Base-by-base conservation (phyloP, 768 basidiomycete genomes). In the Clavulina sp. region DNA sequence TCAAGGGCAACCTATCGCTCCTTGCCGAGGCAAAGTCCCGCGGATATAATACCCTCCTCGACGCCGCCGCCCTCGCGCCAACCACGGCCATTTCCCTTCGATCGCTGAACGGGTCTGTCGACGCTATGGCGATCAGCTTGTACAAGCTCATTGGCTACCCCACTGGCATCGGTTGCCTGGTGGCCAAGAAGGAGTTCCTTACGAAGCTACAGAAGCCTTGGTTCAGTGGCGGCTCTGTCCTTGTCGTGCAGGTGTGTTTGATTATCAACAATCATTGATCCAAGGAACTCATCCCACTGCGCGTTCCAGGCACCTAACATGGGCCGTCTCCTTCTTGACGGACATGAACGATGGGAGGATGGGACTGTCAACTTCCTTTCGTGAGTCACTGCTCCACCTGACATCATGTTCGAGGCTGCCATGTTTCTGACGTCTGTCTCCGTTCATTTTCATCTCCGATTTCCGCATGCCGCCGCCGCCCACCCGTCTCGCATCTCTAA, bases 111-210 rank as follows among this genome's bases (percentile, higher is more conserved):
- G 49, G 71, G 70, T 29, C 78, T 3, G 79, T 85, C 7, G 86
- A 89, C 62, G 85, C 84, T 1, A 77, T 86, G 73, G 84, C 78
- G 0, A 60, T 89, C 50, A 84, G 81, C 41, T 86, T 88, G 59
- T 89, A 89, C 66, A 89, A 89, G 58, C 86, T 88, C 81, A 84
- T 86, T 56, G 85, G 85, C 31, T 88, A 78, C 58, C 85, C 85
- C 6, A 87, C 84, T 0, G 85, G 85, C 5, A 75, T 87, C 41
- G 85, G 86, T 32, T 84, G 84, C 9, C 69, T 89, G 3, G 63
- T 89, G 28, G 78, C 81, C 41, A 81, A 78, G 61, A 77, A 79
- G 59, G 72, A 74, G 5, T 84, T 85, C 57, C 64, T 85, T 48
- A 63, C 63, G 4, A 66, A 66, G 46, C 36, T 43, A 26, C 67